These are phyloP conservation scores for Chlorella sp. DNA, from an alignment of 139 green algal genomes.

Conservation along the genomic window DNA sequence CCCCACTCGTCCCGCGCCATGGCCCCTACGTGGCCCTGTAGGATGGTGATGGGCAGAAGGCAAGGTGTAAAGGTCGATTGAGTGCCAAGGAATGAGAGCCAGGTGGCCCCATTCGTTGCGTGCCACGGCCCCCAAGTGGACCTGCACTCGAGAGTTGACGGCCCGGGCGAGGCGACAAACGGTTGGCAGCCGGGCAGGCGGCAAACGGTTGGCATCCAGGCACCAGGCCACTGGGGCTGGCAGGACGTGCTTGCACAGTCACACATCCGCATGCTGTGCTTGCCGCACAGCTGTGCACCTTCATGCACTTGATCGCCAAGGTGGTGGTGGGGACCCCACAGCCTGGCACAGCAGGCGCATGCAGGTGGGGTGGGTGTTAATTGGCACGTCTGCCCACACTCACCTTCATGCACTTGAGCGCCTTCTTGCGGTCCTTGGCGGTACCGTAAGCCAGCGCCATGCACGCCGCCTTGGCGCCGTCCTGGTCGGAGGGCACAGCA, in stretches of 20 bases:
- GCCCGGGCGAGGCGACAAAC: too few relatives aligned
- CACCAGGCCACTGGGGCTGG: neutral
- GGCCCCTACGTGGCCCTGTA: constrained; percentile 66
- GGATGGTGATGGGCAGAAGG: neutral
- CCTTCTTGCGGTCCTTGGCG: constrained; percentile 81
- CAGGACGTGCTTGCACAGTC: neutral
- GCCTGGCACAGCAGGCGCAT: too few relatives aligned
- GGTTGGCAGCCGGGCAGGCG: too few relatives aligned
- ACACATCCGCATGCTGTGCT: too few relatives aligned
- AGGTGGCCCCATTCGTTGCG: constrained; percentile 84
- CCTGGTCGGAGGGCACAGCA: neutral
- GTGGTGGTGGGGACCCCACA: too few relatives aligned
- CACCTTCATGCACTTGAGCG: constrained; percentile 83
- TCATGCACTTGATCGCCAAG: too few relatives aligned
- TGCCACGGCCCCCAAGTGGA: constrained; percentile 71
- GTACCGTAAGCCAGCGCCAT: constrained; percentile 77
- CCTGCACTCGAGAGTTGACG: too few relatives aligned
- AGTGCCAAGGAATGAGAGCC: too few relatives aligned
- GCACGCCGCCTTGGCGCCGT: constrained; percentile 75
- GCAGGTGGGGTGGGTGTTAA: too few relatives aligned
- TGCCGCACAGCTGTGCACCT: neutral
- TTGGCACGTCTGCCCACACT: too few relatives aligned
- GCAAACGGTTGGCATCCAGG: too few relatives aligned
- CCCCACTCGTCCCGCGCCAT: constrained; percentile 86
- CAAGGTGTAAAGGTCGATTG: neutral